A percentile compares a stretch with the other conserved stretches of the same genome.
phyloP scores from a whole-genome alignment of 495 filamentous ascomycete genomes.

The Aspergillus asperescens region DNA sequence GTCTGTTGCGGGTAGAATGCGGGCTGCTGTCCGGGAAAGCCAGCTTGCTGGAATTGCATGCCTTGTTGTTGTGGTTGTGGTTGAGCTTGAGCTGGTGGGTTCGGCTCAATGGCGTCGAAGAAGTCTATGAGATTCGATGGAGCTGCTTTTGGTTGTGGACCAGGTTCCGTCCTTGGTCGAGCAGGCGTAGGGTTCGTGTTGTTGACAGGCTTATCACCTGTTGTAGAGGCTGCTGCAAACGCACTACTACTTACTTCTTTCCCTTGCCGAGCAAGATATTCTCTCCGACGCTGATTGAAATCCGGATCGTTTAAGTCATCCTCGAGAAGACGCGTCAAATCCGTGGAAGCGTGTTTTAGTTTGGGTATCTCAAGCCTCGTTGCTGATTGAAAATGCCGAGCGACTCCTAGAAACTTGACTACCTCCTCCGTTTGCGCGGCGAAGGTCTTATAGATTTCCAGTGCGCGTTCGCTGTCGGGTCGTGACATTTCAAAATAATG shows the following conservation, averaged over 20 bases:
- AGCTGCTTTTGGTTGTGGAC: constrained; percentile 45
- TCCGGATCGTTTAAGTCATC: constrained; percentile 95
- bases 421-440: constrained; percentile 88
- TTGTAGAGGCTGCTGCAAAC: constrained; percentile 18
- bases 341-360: constrained; percentile 93
- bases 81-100: constrained; percentile 70
- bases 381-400: constrained; percentile 82
- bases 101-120: constrained; percentile 91
- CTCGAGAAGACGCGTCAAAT: constrained; percentile 80
- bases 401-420: constrained; percentile 81
- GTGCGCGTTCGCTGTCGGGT: constrained; percentile 83
- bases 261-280: constrained; percentile 82
- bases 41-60: constrained; percentile 14
- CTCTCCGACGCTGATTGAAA: constrained; percentile 88
- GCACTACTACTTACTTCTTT: constrained; percentile 48
- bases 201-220: constrained; percentile 22
- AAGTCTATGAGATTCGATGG: constrained; percentile 92
- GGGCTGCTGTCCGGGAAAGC: constrained; percentile 24
- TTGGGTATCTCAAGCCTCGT: constrained; percentile 94
- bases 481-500: constrained; percentile 99
- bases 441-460: constrained; percentile 91
- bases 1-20: constrained; percentile 32
- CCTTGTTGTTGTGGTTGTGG: constrained; percentile 25
- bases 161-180: constrained; percentile 25
- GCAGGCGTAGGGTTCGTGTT: constrained; percentile 15